These are phyloP conservation scores for Hericium rajendrae DNA, from an alignment of 768 basidiomycete species.

Conservation along the genomic window DNA sequence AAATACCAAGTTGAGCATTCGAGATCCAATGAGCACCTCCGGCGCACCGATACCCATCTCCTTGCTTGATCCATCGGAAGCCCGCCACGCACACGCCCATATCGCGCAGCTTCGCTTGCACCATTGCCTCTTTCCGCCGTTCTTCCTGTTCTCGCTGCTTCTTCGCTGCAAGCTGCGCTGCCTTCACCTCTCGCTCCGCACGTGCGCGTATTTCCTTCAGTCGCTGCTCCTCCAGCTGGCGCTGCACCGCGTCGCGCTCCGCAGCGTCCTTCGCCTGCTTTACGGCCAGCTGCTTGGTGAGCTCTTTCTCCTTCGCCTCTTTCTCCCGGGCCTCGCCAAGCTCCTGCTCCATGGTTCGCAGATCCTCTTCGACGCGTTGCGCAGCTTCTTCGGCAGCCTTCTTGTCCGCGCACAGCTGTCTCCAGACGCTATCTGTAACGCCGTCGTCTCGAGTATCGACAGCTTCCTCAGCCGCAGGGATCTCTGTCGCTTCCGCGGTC, in stretches of 20 bases:
- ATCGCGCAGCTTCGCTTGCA: constrained; percentile 30
- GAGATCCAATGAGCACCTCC: constrained; percentile 36
- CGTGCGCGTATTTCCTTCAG: constrained; percentile 18
- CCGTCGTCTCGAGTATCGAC: constrained; percentile 33
- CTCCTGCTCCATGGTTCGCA: constrained; percentile 2
- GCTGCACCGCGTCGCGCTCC: constrained; percentile 16
- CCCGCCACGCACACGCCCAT: constrained; percentile 45
- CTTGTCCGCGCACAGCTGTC: constrained; percentile 34
- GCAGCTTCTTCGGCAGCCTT: constrained; percentile 22
- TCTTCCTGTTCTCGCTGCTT: constrained; percentile 20
- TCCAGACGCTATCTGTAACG: constrained; percentile 44
- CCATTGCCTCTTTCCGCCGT: constrained; percentile 31
- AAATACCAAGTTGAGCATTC: constrained; percentile 22
- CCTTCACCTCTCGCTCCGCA: constrained; percentile 18
- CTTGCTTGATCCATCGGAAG: constrained; percentile 33
- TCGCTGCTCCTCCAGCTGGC: constrained; percentile 18
- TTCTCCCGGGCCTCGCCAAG: constrained; percentile 14
- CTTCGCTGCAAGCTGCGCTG: constrained; percentile 22
- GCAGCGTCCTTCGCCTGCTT: constrained; percentile 17
- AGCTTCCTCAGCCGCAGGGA: neutral
- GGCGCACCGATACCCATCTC: constrained; percentile 34
- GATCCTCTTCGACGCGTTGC: constrained; percentile 15
- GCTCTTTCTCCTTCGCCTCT: constrained; percentile 15
- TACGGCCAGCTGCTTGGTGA: constrained; percentile 11
- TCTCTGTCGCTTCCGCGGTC: neutral